phyloP scores from a whole-genome alignment of 345 rosid genomes.

The Eucalyptus caleyi region DNA sequence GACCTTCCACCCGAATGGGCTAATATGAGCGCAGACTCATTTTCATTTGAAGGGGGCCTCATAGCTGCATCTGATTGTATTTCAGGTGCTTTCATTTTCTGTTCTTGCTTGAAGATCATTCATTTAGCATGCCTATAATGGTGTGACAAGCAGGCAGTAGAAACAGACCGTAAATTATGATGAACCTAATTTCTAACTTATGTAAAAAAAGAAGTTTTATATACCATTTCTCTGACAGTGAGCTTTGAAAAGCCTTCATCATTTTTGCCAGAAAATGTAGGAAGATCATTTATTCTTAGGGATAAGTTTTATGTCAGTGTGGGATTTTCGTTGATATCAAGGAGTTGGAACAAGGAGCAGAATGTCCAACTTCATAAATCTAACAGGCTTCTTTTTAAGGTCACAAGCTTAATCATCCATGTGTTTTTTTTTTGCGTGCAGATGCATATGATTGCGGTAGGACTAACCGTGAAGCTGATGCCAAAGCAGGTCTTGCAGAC shows the following conservation, averaged over 20 bases:
- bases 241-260: neutral
- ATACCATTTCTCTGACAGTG: neutral
- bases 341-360: neutral
- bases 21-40: neutral
- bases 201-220: neutral
- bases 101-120: neutral
- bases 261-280: neutral
- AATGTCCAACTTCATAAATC: neutral
- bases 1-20: neutral
- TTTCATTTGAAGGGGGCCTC: neutral
- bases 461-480: neutral
- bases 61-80: neutral
- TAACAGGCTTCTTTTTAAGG: neutral
- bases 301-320: neutral
- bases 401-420: neutral
- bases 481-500: neutral
- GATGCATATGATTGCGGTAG: neutral
- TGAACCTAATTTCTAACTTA: neutral
- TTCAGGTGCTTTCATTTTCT: neutral
- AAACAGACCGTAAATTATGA: neutral
- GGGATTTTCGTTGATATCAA: neutral
- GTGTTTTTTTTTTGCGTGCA: neutral
- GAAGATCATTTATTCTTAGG: neutral
- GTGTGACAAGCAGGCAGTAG: neutral
- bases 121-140: neutral